Evolutionary conservation across 169 alveolate species (phyloP), one percentile per base, ranked within the genome.

Genomic region (Neospora caninum): DNA sequence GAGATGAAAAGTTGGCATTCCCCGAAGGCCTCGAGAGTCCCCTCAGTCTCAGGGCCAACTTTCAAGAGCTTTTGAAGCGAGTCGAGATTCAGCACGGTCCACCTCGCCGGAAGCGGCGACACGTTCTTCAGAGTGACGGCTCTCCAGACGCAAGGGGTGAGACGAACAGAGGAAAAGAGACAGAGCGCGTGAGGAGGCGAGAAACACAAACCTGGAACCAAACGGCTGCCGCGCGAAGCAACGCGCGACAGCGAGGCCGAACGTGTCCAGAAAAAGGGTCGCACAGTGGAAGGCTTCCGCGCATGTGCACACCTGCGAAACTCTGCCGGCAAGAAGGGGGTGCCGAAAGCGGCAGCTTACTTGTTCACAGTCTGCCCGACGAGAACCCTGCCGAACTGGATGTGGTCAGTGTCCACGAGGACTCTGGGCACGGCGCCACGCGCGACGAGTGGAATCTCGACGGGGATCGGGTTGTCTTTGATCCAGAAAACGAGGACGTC

Each of bases 381-480:
- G 41, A 98, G 96, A 13, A 98, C 94, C 94, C 99, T 96, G 80
- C 98, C 99, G 92, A 98, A 98, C 93, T 97, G 98, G 53, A 98
- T 95, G 53, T 94, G 94, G 88, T 97, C 98, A n/a, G 98, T 91
- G 89, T 97, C 98, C 53, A 97, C 96, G 89, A 96, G 97, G n/a
- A 97, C 98, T 78, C 95, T 97, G 43, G 99, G 99, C 39, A 97
- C 97, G 1, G 98, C 97, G 36, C 99, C 99, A 43, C 95, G 96
- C 54, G 99, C 98, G 31, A 95, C 92, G 25, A 98, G 94, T 27
- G 97, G 97, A 69, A 98, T 94, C 58, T 98, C 97, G 6, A 97
- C 97, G 10, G 99, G 99, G 67, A 95, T 97, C 7, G 99, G 99
- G 95, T 98, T 98, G 95, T 98, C 99, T 92, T 98, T 96, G 70